Conservation (phyloP, 2,329 filamentous ascomycete genomes). For the Acarospora socialis region DNA sequence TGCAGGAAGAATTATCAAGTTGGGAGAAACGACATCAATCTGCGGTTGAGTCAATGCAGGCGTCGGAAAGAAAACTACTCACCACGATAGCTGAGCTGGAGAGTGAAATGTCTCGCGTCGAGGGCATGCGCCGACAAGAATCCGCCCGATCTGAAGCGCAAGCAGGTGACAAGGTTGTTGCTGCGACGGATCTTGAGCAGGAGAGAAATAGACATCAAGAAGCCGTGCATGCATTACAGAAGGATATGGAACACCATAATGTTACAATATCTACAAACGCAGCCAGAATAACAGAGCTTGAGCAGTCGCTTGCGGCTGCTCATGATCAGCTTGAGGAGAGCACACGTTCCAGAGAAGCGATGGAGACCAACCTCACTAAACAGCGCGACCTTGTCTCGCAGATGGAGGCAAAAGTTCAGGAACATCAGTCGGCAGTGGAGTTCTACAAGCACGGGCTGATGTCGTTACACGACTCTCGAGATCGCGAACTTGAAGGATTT, state of each 20-base stretch:
- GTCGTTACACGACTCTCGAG: conserved; percentile 39
- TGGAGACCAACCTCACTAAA: conserved; percentile 34
- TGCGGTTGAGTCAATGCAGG: conserved; percentile 55
- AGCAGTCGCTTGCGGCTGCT: conserved; percentile 53
- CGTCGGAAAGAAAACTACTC: conserved; percentile 58
- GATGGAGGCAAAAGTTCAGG: conserved; percentile 41
- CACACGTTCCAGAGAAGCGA: conserved; percentile 43
- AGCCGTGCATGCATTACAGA: conserved; percentile 23
- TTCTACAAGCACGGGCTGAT: conserved; percentile 40
- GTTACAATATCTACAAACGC: conserved; percentile 54
- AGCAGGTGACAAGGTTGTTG: conserved; percentile 11
- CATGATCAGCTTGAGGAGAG: conserved; percentile 55
- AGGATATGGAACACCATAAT: conserved; percentile 71
- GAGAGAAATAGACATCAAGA: conserved; percentile 50
- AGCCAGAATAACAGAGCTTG: conserved; percentile 56
- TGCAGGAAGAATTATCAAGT: conserved; percentile 56
- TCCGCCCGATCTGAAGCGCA: conserved; percentile 1
- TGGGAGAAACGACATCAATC: conserved; percentile 67
- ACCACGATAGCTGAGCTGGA: conserved; percentile 63
- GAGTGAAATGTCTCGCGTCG: conserved; percentile 41
- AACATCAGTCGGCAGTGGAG: conserved; percentile 40
- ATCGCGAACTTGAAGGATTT: conserved; percentile 27
- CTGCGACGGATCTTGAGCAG: conserved; percentile 33
- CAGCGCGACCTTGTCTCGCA: conserved; percentile 38
- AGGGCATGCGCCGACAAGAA: conserved; percentile 27